These are phyloP conservation scores for Alternaria rosae DNA, from an alignment of 2,329 filamentous ascomycete genomes.

Conservation along the genomic window DNA sequence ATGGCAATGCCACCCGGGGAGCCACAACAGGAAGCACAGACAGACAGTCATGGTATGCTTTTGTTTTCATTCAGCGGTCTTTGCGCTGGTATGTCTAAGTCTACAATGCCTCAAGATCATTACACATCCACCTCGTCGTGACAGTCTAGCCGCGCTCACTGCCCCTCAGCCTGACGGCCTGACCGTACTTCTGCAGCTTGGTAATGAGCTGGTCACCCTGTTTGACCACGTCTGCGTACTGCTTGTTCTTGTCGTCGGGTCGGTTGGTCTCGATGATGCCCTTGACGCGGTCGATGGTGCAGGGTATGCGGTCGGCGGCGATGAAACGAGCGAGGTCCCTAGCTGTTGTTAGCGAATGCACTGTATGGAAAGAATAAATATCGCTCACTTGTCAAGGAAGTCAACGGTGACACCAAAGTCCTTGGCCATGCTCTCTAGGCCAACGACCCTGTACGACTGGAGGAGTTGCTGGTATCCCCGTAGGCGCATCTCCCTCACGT, in stretches of 20 bases:
- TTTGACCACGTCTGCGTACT: slow-evolving; percentile 97
- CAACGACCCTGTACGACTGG: slow-evolving; percentile 96
- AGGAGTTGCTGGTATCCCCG: slow-evolving; percentile 96
- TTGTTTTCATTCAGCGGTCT: slow-evolving; percentile 21
- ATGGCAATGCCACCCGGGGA: slow-evolving; percentile 16
- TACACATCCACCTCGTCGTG: slow-evolving; percentile 21
- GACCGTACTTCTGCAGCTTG: slow-evolving; percentile 98
- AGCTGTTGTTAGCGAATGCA: slow-evolving; percentile 18
- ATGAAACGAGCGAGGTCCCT: slow-evolving; percentile 98
- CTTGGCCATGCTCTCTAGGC: slow-evolving; percentile 94
- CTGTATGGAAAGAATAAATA: not conserved
- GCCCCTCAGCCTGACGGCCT: slow-evolving; percentile 90
- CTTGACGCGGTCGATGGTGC: slow-evolving; percentile 96
- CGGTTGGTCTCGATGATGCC: slow-evolving; percentile 98
- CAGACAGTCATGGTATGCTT: slow-evolving; percentile 7
- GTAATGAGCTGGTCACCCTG: slow-evolving; percentile 98
- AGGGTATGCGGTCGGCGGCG: slow-evolving; percentile 89
- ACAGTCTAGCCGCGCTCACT: slow-evolving; percentile 79
- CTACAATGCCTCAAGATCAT: slow-evolving; percentile 30
- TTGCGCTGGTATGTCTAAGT: slow-evolving; percentile 30
- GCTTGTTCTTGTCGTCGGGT: slow-evolving; percentile 99
- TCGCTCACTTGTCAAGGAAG: slow-evolving; percentile 85
- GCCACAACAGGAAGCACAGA: not conserved
- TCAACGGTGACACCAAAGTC: slow-evolving; percentile 98
- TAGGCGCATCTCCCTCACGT: slow-evolving; percentile 96